A percentile compares a stretch with the other conserved stretches of the same genome.
These are phyloP conservation scores for Diaporthe capsici DNA, from an alignment of 2,329 filamentous ascomycete genomes.

Conservation along the genomic window DNA sequence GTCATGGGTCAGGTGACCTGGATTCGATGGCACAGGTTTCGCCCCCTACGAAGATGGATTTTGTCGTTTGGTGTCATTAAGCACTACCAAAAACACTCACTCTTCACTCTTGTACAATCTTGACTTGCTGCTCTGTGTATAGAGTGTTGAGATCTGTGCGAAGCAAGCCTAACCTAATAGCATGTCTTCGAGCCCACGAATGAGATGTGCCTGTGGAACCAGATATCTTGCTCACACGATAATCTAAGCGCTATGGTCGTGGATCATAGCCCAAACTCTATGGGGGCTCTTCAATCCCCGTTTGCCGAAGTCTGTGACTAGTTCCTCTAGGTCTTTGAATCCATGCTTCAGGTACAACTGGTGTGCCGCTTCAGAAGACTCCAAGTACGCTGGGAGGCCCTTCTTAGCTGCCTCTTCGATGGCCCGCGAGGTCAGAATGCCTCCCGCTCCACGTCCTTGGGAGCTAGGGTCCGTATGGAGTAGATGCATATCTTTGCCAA, in stretches of 20 bases:
- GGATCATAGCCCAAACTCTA: slow-evolving; percentile 48
- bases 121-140: neutral
- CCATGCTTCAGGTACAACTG: slow-evolving; percentile 56
- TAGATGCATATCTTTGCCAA: slow-evolving; percentile 51
- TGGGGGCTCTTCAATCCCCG: slow-evolving; percentile 49
- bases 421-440: slow-evolving; percentile 55
- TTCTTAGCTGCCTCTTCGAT: slow-evolving; percentile 53
- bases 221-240: neutral
- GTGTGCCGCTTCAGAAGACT: slow-evolving; percentile 53
- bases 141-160: too few species aligned
- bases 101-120: neutral
- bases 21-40: too few species aligned
- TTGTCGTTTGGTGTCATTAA: neutral
- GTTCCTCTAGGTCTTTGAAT: slow-evolving; percentile 54
- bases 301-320: slow-evolving; percentile 48
- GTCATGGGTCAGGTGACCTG: neutral
- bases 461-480: slow-evolving; percentile 59
- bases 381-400: slow-evolving; percentile 53
- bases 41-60: neutral
- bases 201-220: neutral
- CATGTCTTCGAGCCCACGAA: neutral
- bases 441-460: slow-evolving; percentile 56
- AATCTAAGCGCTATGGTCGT: slow-evolving; percentile 38
- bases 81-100: too few species aligned
- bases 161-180: neutral